These are phyloP conservation scores for Kazachstania sp. DNA, from an alignment of 1,139 yeast genomes.

Conservation along the genomic window DNA sequence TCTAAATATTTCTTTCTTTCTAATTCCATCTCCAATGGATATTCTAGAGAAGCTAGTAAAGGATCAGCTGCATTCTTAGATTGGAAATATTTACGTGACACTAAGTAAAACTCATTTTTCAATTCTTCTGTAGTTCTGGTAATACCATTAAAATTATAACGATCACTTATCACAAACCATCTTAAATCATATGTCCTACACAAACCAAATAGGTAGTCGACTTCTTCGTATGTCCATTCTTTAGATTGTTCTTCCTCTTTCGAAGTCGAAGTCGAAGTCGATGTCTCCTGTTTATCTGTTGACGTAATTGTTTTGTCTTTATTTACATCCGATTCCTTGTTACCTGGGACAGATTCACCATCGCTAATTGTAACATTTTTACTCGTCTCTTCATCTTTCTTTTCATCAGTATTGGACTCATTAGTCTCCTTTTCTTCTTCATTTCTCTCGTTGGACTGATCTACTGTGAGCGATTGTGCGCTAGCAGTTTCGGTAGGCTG, in stretches of 20 bases:
- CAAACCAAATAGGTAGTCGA: constrained; percentile 62
- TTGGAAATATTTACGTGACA: constrained; percentile 37
- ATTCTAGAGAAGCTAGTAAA: constrained; percentile 38
- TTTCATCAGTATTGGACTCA: background rate
- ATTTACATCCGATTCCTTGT: background rate
- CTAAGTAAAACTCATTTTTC: constrained; percentile 68
- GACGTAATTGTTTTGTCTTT: background rate
- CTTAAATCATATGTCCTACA: constrained; percentile 70
- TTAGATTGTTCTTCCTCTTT: background rate
- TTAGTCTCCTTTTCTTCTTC: background rate
- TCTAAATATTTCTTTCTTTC: constrained; percentile 77
- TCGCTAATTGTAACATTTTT: background rate
- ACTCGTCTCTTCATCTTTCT: background rate
- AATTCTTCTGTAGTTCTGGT: constrained; percentile 55
- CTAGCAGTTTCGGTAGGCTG: no score
- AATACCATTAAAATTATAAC: constrained; percentile 43
- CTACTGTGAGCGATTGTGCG: background rate
- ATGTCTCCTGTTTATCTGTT: background rate
- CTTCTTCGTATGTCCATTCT: constrained; percentile 72
- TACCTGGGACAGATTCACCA: background rate
- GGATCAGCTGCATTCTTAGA: constrained; percentile 36
- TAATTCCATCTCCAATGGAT: constrained; percentile 57
- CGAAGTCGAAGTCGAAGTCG: background rate
- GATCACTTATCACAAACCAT: constrained; percentile 78
- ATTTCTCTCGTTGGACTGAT: background rate